phyloP scores from a whole-genome alignment of 192 early-diverging fungal species.

The Coemansia sp. region DNA sequence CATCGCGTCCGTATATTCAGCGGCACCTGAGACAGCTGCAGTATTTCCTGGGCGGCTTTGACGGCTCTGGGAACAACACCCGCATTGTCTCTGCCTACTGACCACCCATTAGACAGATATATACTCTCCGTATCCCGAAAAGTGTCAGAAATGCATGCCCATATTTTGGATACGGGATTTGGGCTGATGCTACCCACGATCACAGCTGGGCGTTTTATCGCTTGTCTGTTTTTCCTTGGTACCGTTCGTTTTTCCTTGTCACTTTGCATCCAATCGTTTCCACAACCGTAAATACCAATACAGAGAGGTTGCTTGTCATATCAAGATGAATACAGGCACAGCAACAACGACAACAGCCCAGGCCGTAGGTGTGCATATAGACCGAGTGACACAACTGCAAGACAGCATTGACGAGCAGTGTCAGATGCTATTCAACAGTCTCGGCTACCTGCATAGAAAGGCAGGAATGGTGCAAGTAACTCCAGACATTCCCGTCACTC shows the following conservation, averaged over 20 bases:
- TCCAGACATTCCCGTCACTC: slow-evolving; percentile 38
- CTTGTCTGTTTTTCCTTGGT: no score
- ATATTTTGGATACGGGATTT: not conserved
- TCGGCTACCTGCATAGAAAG: slow-evolving; percentile 51
- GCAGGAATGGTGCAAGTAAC: slow-evolving; percentile 50
- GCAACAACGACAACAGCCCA: slow-evolving; percentile 19
- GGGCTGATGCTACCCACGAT: not conserved
- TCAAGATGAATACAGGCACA: not conserved
- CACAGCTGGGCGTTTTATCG: not conserved
- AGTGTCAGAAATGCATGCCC: not conserved
- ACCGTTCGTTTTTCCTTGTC: not conserved
- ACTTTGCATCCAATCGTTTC: not conserved
- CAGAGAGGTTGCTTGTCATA: not conserved
- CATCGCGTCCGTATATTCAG: not conserved
- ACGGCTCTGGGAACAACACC: not conserved
- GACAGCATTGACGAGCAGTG: slow-evolving; percentile 54
- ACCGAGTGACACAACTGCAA: slow-evolving; percentile 54
- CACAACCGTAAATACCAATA: not conserved
- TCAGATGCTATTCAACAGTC: slow-evolving; percentile 50
- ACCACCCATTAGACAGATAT: not conserved
- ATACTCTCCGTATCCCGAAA: no score
- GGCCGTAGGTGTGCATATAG: slow-evolving; percentile 39
- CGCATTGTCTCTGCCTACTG: not conserved
- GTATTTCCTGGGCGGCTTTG: slow-evolving; percentile 11
- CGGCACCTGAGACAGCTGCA: slow-evolving; percentile 34